Evolutionary conservation across 352 stramenopile genomes (phyloP), one percentile per base, ranked within the genome.

Genomic region (Phytophthora pluvialis): DNA sequence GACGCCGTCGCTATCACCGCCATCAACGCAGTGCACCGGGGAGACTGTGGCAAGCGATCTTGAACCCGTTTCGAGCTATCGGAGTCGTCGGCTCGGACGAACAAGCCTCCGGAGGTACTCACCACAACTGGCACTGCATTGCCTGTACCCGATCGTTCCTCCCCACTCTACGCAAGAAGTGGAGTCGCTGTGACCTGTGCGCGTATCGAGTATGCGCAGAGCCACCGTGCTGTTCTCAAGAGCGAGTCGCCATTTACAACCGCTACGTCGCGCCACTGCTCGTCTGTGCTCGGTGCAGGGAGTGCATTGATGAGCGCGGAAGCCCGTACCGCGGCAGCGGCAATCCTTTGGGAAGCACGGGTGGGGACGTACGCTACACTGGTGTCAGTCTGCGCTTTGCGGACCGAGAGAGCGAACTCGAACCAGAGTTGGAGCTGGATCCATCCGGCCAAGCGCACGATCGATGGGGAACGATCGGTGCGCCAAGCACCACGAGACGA

Each of bases 91-190:
- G 36, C 11, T 57, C 60, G 4, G 31, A 66, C 4, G 64, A 74
- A 5, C 58, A 64, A 21, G 11, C 18, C 3, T 58, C 54, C 0
- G 54, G 43, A 28, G 54, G 47, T 6, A 55, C 47, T 1, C 72
- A 80, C 43, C 54, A 59, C 33, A 80, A 80, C 45, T 77, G 72
- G 72, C 64, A 77, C 33, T 80, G 72, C 36, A 77, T 80, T 53
- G 67, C 64, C 18, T 80, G 72, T 43, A 80, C 72, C 6, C 59
- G 53, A 18, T 58, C 67, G 13, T 68, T 80, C 21, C 16, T 74
- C 3, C 59, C 64, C 1, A 59, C 66, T 39, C 18, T 72, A 11
- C 42, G 46, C 11, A 73, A 70, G 36, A 55, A 25, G 3, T 76
- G 72, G 67, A 64, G 43, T 40, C 72, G 72, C 18, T 80, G 72